phyloP scores from a whole-genome alignment of 257 asterid species.

The Ballota nigra region DNA sequence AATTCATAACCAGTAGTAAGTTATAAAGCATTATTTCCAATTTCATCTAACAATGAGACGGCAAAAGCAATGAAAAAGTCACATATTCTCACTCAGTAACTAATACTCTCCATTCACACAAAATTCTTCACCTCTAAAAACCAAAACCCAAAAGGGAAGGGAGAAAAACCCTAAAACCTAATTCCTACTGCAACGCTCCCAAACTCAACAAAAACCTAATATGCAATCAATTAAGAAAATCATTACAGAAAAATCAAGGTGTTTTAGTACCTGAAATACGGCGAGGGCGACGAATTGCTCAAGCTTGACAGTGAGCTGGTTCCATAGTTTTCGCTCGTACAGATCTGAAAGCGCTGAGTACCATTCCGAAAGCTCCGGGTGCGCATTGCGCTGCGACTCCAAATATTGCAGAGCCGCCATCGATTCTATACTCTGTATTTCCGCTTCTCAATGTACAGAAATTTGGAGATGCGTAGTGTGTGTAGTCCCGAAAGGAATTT shows the following conservation, averaged over 20 bases:
- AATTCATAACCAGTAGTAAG: background rate
- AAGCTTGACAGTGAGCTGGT: slow-evolving; percentile 87
- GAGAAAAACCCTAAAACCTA: background rate
- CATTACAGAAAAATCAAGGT: background rate
- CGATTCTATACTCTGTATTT: background rate
- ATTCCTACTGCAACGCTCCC: background rate
- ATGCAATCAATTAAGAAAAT: background rate
- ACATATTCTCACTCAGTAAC: background rate
- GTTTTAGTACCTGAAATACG: slow-evolving; percentile 59
- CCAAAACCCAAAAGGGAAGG: background rate
- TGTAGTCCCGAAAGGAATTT: background rate
- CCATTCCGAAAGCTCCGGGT: slow-evolving; percentile 94
- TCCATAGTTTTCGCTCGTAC: slow-evolving; percentile 94
- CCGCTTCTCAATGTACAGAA: background rate
- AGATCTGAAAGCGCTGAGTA: slow-evolving; percentile 78
- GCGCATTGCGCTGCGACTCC: slow-evolving; percentile 53
- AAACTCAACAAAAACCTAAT: background rate
- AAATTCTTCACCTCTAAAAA: background rate
- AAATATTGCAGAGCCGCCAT: slow-evolving; percentile 86
- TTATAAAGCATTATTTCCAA: background rate
- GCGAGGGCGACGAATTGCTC: slow-evolving; percentile 88
- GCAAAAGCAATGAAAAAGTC: background rate
- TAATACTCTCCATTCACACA: background rate
- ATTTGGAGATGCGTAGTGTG: background rate
- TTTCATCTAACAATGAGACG: background rate